Evolutionary conservation across 1,284 basidiomycete genomes (phyloP).

Genomic region (Moesziomyces globuligerus): DNA sequence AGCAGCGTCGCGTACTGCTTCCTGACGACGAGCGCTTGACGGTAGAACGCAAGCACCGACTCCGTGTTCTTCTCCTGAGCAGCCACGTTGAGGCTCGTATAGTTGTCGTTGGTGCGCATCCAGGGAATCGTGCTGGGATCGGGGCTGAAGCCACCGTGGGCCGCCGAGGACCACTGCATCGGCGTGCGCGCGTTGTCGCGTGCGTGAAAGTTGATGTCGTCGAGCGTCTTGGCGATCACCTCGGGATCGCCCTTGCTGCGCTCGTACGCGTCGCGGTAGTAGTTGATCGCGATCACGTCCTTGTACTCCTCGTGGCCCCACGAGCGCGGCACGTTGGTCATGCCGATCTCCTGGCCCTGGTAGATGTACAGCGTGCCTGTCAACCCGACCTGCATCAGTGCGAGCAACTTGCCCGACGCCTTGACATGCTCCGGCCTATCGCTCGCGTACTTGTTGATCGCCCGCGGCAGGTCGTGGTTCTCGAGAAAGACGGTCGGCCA

Average conservation of each 20-base stretch:
- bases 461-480: slow-evolving; percentile 77
- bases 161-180: slow-evolving; percentile 75
- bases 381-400: slow-evolving; percentile 74
- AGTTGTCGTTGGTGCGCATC: slow-evolving; percentile 81
- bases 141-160: slow-evolving; percentile 75
- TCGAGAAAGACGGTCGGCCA: slow-evolving; percentile 68
- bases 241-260: slow-evolving; percentile 34
- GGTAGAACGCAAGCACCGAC: slow-evolving; percentile 75
- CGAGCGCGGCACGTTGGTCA: slow-evolving; percentile 75
- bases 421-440: slow-evolving; percentile 73
- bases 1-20: slow-evolving; percentile 73
- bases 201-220: slow-evolving; percentile 74
- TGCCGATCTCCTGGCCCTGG: slow-evolving; percentile 74
- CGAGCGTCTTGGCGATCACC: slow-evolving; percentile 68
- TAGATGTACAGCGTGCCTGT: slow-evolving; percentile 78
- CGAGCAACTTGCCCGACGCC: slow-evolving; percentile 75
- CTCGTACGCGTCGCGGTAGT: slow-evolving; percentile 23
- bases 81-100: slow-evolving; percentile 74
- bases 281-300: slow-evolving; percentile 41
- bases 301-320: slow-evolving; percentile 75
- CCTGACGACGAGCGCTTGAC: slow-evolving; percentile 72
- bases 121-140: slow-evolving; percentile 72
- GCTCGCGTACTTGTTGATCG: slow-evolving; percentile 74
- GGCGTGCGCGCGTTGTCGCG: slow-evolving; percentile 78
- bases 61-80: slow-evolving; percentile 70